These are phyloP conservation scores for Diutina neorugosa DNA, from an alignment of 1,139 yeast genomes.

Conservation along the genomic window DNA sequence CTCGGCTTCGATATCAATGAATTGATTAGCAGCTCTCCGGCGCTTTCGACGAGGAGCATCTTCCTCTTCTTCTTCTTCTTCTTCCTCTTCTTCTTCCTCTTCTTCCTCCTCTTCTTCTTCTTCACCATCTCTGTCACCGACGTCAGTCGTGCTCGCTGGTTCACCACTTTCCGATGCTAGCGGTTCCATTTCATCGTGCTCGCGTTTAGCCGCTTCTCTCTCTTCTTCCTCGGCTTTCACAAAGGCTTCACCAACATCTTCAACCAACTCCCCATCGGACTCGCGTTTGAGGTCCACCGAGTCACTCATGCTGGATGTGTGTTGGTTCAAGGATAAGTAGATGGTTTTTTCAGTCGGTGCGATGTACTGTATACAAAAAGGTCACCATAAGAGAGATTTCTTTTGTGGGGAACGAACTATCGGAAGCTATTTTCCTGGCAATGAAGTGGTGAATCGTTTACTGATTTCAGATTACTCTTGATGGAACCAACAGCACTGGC, in stretches of 20 bases:
- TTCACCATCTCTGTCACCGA: conserved; percentile 12
- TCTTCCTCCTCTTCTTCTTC: conserved; percentile 51
- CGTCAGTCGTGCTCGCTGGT: conserved; percentile 7
- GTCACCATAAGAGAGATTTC: neutral
- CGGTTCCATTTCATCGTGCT: conserved; percentile 6
- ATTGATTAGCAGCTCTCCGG: conserved; percentile 65
- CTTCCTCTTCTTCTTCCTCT: conserved; percentile 49
- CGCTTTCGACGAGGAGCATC: conserved; percentile 45
- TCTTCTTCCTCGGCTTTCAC: conserved; percentile 7
- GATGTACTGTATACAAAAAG: neutral
- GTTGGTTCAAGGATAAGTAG: neutral
- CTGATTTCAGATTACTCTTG: neutral
- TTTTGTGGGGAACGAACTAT: neutral
- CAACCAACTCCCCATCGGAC: conserved; percentile 1
- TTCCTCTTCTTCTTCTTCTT: conserved; percentile 41
- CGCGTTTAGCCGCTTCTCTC: conserved; percentile 8
- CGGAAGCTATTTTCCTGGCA: neutral
- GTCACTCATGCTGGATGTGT: neutral
- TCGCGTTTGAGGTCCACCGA: neutral
- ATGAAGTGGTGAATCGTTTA: neutral
- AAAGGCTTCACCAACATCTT: conserved; percentile 3
- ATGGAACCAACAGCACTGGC: too few species aligned
- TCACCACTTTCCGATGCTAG: conserved; percentile 7
- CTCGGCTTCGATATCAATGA: conserved; percentile 97
- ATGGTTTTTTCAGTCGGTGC: neutral